Percentiles rank a stretch among this genome's conserved stretches.
phyloP scores from a whole-genome alignment of 2,329 filamentous ascomycete species.

The Fusarium humuli region DNA sequence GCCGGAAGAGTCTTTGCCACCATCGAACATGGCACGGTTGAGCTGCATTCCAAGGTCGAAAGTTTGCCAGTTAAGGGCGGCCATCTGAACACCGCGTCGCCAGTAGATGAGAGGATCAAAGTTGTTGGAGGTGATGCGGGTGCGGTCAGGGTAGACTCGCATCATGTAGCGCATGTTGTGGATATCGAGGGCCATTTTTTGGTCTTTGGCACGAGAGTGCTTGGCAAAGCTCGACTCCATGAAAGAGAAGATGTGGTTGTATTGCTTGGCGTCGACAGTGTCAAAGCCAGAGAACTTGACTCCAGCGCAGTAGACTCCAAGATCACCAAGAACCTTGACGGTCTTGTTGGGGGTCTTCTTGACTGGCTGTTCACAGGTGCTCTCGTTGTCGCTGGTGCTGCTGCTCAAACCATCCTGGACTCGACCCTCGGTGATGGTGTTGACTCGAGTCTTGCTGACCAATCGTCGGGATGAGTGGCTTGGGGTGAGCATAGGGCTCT shows the following conservation, averaged over 20 bases:
- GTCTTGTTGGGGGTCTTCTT: conserved; percentile 85
- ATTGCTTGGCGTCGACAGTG: conserved; percentile 80
- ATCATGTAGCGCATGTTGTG: conserved; percentile 95
- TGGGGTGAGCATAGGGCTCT: conserved; percentile 66
- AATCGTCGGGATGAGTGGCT: conserved; percentile 63
- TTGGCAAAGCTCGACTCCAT: conserved; percentile 89
- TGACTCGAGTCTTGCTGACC: conserved; percentile 64
- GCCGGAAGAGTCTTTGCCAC: conserved; percentile 84
- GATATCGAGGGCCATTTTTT: conserved; percentile 81
- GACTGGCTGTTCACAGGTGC: conserved; percentile 67
- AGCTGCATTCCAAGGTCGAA: conserved; percentile 96
- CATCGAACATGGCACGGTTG: conserved; percentile 97
- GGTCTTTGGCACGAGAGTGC: conserved; percentile 79
- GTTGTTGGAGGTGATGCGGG: conserved; percentile 87
- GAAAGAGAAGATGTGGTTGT: conserved; percentile 96
- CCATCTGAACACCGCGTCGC: conserved; percentile 97
- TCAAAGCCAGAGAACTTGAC: conserved; percentile 89
- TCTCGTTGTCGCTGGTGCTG: conserved; percentile 84
- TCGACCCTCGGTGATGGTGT: conserved; percentile 68
- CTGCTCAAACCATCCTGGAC: conserved; percentile 68
- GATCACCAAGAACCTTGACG: conserved; percentile 80
- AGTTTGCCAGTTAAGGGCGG: conserved; percentile 97
- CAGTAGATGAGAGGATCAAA: conserved; percentile 95
- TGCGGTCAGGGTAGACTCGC: conserved; percentile 90
- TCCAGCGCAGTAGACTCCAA: conserved; percentile 81